Conservation (phyloP, 2,329 filamentous ascomycete species). For the Aspergillus fijiensis region DNA sequence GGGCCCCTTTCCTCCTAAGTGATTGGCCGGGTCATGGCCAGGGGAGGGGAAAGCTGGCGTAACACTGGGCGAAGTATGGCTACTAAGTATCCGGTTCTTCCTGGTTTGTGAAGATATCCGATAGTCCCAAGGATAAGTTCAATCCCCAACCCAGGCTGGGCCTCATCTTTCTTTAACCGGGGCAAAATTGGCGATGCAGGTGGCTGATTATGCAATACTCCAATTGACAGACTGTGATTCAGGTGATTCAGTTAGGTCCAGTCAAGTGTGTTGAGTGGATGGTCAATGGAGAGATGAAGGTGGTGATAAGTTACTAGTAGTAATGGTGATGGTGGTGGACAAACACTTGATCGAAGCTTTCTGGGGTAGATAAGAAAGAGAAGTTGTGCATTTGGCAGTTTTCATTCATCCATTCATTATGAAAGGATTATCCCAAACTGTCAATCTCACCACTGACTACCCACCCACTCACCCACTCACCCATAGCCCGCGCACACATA, state of each 20-base stretch:
- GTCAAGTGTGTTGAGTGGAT: background rate
- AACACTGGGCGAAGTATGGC: background rate
- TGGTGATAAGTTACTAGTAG: background rate
- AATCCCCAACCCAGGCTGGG: background rate
- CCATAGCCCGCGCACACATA: too few species aligned
- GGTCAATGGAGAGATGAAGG: background rate
- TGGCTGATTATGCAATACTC: background rate
- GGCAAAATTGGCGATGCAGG: background rate
- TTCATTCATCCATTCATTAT: background rate
- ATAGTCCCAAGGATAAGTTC: constrained; percentile 3
- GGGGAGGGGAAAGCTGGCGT: constrained; percentile 9
- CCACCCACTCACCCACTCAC: too few species aligned
- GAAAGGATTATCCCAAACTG: background rate
- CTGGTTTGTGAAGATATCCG: background rate
- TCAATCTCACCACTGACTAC: background rate
- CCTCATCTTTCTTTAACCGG: background rate
- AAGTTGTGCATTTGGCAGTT: background rate
- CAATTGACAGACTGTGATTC: background rate
- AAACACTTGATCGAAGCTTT: background rate
- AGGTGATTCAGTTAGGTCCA: background rate
- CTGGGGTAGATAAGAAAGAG: background rate
- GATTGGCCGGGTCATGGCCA: background rate
- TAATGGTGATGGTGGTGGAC: background rate
- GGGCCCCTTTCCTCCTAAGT: background rate
- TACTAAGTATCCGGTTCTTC: background rate